Evolutionary conservation across 2,329 filamentous ascomycete genomes (phyloP), one percentile per base, ranked within the genome.

Genomic region (Hymenoscyphus scutula): DNA sequence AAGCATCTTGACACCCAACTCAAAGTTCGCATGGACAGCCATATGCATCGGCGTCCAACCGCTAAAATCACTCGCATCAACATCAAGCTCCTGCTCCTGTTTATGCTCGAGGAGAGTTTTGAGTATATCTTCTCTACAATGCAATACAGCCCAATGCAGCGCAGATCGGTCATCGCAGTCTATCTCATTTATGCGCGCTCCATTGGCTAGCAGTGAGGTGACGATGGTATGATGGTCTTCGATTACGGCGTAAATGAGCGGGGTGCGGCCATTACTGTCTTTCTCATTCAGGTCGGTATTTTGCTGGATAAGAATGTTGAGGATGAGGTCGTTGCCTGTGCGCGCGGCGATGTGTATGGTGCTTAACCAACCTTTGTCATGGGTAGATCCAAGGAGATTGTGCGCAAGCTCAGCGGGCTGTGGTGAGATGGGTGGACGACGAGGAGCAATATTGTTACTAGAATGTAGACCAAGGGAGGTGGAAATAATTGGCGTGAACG

Each of bases 271-370:
- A 6, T 56, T 51, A 2, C 19, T 27, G 25, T 62, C 53, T 32
- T 30, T 32, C 30, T 29, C 56, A 19, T 62, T 58, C 11, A 41
- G n/a, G 15, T 65, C 45, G 7, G 53, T 56, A 37, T 51, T 41
- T 37, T 58, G 61, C 15, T 62, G 17, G 6, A 63, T 55, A 2
- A 65, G 53, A 25, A 65, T 30, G 19, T 51, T 27, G 29, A 65
- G 27, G 13, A 63, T 63, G 8, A 30, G n/a, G 6, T 53, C n/a
- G 55, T 53, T 30, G 15, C 32, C 25, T 8, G 41, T 54, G 53
- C 63, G 51, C 15, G 56, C 48, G 13, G 63, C 63, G 10, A 65
- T 37, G 23, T 62, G 53, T 29, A 65, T 25, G 56, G 30, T 34
- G 56, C 38, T 58, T 38, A 38, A 19, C 32, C 38, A 58, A 17